Conservation (phyloP, 2,329 filamentous ascomycete genomes). For the Fusarium cicatricum region DNA sequence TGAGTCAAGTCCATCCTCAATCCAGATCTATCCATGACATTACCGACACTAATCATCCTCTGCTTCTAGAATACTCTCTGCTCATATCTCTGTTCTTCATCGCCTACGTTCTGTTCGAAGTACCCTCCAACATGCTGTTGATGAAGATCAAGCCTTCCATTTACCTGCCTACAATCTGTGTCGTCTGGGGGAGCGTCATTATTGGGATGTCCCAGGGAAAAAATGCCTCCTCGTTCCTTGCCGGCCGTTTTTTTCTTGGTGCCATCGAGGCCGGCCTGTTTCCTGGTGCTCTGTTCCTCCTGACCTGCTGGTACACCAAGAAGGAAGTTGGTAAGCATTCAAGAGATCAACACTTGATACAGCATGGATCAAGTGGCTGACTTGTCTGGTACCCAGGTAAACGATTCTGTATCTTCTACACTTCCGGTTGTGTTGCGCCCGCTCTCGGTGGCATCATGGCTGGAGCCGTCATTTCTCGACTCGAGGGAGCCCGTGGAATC, state of each 20-base stretch:
- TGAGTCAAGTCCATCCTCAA: too few relatives aligned
- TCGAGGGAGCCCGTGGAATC: constrained; percentile 17
- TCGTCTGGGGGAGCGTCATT: constrained; percentile 50
- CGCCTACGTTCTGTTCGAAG: constrained; percentile 61
- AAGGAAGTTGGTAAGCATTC: constrained; percentile 26
- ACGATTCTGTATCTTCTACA: constrained; percentile 29
- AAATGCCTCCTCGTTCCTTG: constrained; percentile 57
- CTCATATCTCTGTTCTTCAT: constrained; percentile 54
- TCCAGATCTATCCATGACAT: too few relatives aligned
- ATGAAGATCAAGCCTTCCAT: constrained; percentile 57
- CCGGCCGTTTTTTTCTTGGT: constrained; percentile 56
- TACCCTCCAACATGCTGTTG: constrained; percentile 62
- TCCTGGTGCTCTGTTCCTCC: constrained; percentile 59
- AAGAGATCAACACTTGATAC: too few relatives aligned
- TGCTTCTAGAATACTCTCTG: neutral
- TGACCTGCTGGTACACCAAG: constrained; percentile 65
- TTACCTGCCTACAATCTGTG: constrained; percentile 59
- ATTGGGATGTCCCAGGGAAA: constrained; percentile 59
- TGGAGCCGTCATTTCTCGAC: constrained; percentile 19
- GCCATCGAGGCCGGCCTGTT: constrained; percentile 61
- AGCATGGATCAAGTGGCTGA: too few relatives aligned
- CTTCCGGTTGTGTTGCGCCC: constrained; percentile 17
- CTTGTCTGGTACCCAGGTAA: too few relatives aligned
- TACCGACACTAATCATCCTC: too few relatives aligned
- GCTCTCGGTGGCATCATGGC: constrained; percentile 27